Conservation (phyloP, 257 asterid genomes). For the Knoxia roxburghii region DNA sequence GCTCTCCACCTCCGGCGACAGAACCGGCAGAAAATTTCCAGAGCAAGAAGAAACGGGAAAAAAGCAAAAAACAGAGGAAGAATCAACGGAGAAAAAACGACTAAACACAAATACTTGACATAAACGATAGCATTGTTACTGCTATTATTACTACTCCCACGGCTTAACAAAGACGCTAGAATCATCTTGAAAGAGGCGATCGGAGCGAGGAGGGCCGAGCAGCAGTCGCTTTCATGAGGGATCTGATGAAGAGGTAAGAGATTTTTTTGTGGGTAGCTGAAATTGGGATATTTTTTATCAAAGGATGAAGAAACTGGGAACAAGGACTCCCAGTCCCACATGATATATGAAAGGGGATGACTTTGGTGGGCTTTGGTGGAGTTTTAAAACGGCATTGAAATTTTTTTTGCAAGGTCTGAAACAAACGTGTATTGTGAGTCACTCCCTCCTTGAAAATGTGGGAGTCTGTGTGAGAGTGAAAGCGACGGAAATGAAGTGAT, state of each 20-base stretch:
- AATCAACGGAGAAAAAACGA: conserved; percentile 21
- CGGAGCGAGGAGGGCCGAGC: not conserved
- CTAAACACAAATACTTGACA: conserved; percentile 15
- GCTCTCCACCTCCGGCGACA: conserved; percentile 7
- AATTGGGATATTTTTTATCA: not conserved
- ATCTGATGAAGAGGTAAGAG: not conserved
- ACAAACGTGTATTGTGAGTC: conserved; percentile 4
- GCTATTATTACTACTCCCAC: not conserved
- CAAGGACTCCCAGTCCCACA: conserved; percentile 3
- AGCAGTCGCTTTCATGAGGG: conserved; percentile 4
- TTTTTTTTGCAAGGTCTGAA: not conserved
- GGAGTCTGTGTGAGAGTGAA: not conserved
- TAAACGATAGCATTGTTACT: not conserved
- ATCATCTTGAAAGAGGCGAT: conserved; percentile 12
- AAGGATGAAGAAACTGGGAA: not conserved
- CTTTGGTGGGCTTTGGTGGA: not conserved
- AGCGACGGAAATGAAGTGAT: not conserved
- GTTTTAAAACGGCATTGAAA: not conserved
- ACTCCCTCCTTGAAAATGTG: not conserved
- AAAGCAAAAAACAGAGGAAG: conserved; percentile 17
- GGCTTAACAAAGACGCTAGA: conserved; percentile 14
- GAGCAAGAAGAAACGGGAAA: conserved; percentile 16
- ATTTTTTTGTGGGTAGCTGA: not conserved
- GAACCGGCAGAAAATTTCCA: conserved; percentile 15
- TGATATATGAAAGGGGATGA: not conserved